These are phyloP conservation scores for Manihot esculenta DNA, from an alignment of 441 rosid species.

Conservation along the genomic window DNA sequence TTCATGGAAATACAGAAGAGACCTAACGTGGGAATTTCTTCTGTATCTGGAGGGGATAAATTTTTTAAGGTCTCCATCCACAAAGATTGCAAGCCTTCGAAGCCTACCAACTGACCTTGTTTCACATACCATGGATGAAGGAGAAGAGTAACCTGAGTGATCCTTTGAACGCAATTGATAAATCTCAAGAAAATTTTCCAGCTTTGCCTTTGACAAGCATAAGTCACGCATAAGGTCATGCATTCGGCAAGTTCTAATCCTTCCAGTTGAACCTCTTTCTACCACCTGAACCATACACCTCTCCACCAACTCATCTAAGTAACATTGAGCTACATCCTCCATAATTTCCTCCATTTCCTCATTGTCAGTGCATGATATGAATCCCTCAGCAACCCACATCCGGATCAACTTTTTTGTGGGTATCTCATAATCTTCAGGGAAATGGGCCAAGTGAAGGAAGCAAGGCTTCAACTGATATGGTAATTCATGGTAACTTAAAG, in stretches of 20 bases:
- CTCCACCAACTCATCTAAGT: slow-evolving; percentile 27
- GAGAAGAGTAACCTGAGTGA: not conserved
- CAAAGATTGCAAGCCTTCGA: slow-evolving; percentile 24
- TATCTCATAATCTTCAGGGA: slow-evolving; percentile 31
- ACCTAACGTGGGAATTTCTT: slow-evolving; percentile 23
- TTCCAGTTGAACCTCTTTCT: slow-evolving; percentile 21
- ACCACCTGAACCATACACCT: slow-evolving; percentile 31
- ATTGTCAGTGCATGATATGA: slow-evolving; percentile 4
- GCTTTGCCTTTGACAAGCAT: slow-evolving; percentile 21
- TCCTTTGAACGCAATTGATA: not conserved
- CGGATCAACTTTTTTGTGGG: slow-evolving; percentile 14
- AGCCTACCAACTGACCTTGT: slow-evolving; percentile 29
- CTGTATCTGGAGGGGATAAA: slow-evolving; percentile 21
- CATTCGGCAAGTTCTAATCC: slow-evolving; percentile 27
- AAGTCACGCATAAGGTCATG: slow-evolving; percentile 33
- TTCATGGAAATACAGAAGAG: slow-evolving; percentile 27
- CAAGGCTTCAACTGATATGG: slow-evolving; percentile 29
- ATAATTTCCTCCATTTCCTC: slow-evolving; percentile 14
- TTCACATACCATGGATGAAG: slow-evolving; percentile 7
- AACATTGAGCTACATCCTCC: slow-evolving; percentile 25
- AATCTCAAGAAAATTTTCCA: slow-evolving; percentile 26
- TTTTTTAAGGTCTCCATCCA: slow-evolving; percentile 13
- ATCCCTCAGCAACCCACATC: slow-evolving; percentile 32
- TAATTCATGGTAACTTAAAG: slow-evolving; percentile 26
- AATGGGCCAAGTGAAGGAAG: slow-evolving; percentile 28